Base-by-base conservation (phyloP, 2,329 filamentous ascomycete genomes). In the Trichoderma sp. region DNA sequence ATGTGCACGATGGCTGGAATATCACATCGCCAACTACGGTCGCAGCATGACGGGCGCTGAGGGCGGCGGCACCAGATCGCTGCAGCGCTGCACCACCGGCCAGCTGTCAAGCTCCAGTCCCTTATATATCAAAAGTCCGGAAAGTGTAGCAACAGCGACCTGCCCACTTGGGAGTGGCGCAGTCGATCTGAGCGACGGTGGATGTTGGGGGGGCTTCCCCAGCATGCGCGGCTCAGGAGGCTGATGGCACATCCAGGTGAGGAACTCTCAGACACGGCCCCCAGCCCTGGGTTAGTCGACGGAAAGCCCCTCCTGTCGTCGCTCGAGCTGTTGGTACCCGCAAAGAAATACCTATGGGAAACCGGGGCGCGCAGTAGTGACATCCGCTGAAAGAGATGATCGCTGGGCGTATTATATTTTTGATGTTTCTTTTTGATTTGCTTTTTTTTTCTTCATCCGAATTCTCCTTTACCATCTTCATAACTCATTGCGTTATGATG, bases 341-440 rank as follows among this genome's bases (percentile, higher is more conserved):
- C 71, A 73, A 73, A 74, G n/a, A 71, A 74, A 67, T 71, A 70
- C 66, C 68, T 60, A 69, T 15, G 65, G 70, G 70, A 73, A 74
- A 74, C 72, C 68, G 64, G 55, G 70, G 69, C 70, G 72, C 70
- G 68, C 72, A 68, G 69, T 68, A 73, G 72, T n/a, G 68, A 67
- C 65, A 65, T 58, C 56, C 70, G 68, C 70, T 70, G 56, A 26
- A 17, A 28, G 43, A 72, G 68, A 70, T 65, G 52, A 59, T 69
- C 67, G 67, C 67, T 68, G 70, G 70, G 67, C 70, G 69, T 41
- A 24, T 10, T 61, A 54, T 19, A 61, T 44, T 54, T 45, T n/a
- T 59, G 61, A 50, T 57, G 64, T 54, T 48, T 48, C 61, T 64
- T 64, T 41, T 51, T 14, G 10, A 43, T 41, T 41, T 6, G 14